Evolutionary conservation across 2,329 filamentous ascomycete genomes (phyloP).

Genomic region (Cladosporium sp.): DNA sequence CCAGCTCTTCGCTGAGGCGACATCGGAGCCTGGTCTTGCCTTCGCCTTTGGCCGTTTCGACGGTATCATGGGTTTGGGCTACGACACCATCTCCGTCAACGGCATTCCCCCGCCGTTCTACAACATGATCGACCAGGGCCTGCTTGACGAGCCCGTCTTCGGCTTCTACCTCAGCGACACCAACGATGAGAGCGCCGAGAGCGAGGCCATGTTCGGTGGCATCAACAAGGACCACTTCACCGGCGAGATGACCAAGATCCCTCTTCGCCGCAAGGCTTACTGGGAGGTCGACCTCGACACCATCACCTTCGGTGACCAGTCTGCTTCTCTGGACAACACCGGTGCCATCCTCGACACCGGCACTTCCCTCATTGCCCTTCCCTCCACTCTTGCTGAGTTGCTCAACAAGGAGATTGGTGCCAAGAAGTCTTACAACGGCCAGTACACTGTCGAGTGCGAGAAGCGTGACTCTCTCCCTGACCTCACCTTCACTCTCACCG

Average conservation of each 20-base stretch:
- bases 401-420: conserved; percentile 96
- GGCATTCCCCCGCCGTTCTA: conserved; percentile 92
- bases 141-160: conserved; percentile 89
- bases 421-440: conserved; percentile 95
- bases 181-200: conserved; percentile 66
- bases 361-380: conserved; percentile 94
- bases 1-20: conserved; percentile 95
- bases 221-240: conserved; percentile 75
- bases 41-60: conserved; percentile 98
- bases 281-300: conserved; percentile 97
- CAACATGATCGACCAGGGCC: conserved; percentile 83
- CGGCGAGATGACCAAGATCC: conserved; percentile 87
- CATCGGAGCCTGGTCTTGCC: conserved; percentile 88
- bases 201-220: conserved; percentile 86
- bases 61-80: conserved; percentile 91
- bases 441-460: conserved; percentile 88
- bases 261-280: conserved; percentile 96
- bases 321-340: conserved; percentile 85
- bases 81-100: conserved; percentile 96
- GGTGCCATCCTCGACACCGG: conserved; percentile 97
- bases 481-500: conserved; percentile 82
- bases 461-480: conserved; percentile 82
- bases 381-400: conserved; percentile 84
- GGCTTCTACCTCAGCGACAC: conserved; percentile 88
- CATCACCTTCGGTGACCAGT: conserved; percentile 80